These are phyloP conservation scores for Sesbania bispinosa DNA, from an alignment of 306 rosid species.

Conservation along the genomic window DNA sequence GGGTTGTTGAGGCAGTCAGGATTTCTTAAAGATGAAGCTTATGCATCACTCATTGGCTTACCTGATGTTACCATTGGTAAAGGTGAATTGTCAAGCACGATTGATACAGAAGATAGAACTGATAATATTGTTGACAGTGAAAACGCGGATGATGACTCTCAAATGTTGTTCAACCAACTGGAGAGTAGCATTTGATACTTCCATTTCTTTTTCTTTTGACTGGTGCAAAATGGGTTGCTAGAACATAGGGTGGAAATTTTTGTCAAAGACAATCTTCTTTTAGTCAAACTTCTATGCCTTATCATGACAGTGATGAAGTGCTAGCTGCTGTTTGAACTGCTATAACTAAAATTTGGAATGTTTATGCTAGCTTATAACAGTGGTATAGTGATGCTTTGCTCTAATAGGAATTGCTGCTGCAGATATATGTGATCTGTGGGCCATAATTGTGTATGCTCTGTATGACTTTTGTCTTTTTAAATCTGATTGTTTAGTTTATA, in stretches of 20 bases:
- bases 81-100: constrained; percentile 21
- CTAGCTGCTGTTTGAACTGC: background rate
- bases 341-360: background rate
- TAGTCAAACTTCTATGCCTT: background rate
- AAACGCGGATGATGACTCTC: constrained; percentile 48
- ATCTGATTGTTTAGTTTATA: background rate
- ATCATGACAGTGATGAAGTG: constrained; percentile 1
- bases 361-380: background rate
- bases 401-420: background rate
- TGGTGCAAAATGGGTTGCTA: constrained; percentile 4
- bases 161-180: constrained; percentile 48
- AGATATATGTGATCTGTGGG: background rate
- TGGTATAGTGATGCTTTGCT: background rate
- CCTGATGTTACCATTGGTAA: constrained; percentile 22
- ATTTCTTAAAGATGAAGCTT: constrained; percentile 36
- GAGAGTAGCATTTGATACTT: constrained; percentile 41
- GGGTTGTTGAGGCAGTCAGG: constrained; percentile 58
- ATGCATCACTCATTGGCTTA: constrained; percentile 57
- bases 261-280: background rate
- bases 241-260: background rate
- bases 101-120: constrained; percentile 17
- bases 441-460: background rate
- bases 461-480: background rate
- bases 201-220: background rate
- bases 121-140: constrained; percentile 22